Evolutionary conservation across 1,284 basidiomycete genomes (phyloP).

Genomic region (Meripilus lineatus): DNA sequence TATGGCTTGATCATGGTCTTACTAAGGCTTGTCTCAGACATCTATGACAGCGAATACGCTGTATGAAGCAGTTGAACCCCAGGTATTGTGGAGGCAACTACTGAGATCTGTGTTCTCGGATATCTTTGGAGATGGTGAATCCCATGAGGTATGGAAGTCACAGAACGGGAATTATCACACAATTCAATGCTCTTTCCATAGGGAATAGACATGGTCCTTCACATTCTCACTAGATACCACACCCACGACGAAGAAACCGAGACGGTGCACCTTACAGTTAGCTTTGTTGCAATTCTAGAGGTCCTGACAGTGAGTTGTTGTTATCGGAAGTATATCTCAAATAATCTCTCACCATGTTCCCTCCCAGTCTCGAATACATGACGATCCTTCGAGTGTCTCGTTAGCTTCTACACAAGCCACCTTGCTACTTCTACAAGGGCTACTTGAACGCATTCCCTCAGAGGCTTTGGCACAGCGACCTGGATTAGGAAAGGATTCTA

Average conservation of each 20-base stretch:
- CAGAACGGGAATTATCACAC: background rate
- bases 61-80: constrained; percentile 91
- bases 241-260: constrained; percentile 80
- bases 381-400: constrained; percentile 26
- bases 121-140: constrained; percentile 37
- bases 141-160: constrained; percentile 47
- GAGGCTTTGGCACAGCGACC: constrained; percentile 47
- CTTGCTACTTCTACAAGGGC: constrained; percentile 1
- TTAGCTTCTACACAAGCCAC: constrained; percentile 24
- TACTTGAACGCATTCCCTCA: constrained; percentile 40
- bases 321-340: background rate
- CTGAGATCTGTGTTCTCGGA: constrained; percentile 51
- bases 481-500: constrained; percentile 26
- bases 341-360: constrained; percentile 6
- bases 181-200: constrained; percentile 21
- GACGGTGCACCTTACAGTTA: constrained; percentile 74
- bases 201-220: constrained; percentile 61
- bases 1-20: constrained; percentile 8
- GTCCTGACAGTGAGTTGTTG: constrained; percentile 50
- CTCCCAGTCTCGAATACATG: constrained; percentile 40
- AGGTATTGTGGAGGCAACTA: constrained; percentile 81
- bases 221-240: constrained; percentile 67
- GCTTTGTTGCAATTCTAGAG: constrained; percentile 65
- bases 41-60: constrained; percentile 84
- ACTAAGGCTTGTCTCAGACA: constrained; percentile 42